These are phyloP conservation scores for Knoxia roxburghii DNA, from an alignment of 257 asterid species.

Conservation along the genomic window DNA sequence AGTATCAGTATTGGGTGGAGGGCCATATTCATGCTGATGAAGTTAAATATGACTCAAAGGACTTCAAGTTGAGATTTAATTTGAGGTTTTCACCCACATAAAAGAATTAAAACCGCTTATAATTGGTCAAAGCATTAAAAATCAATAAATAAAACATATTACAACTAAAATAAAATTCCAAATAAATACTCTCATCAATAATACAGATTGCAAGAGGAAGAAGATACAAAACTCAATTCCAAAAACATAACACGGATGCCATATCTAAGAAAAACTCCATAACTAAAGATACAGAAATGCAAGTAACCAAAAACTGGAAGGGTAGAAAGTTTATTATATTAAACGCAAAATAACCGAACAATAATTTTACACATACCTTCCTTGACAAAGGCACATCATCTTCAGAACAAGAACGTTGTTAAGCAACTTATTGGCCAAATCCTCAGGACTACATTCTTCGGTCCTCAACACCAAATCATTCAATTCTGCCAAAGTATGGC, in stretches of 20 bases:
- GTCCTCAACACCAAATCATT: constrained; percentile 47
- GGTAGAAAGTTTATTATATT: not conserved
- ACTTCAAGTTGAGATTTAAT: not conserved
- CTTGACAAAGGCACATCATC: constrained; percentile 45
- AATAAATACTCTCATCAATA: not conserved
- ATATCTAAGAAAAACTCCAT: not conserved
- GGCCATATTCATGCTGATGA: no score
- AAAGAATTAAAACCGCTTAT: not conserved
- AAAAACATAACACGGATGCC: not conserved
- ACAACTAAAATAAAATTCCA: no score
- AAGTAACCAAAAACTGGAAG: not conserved
- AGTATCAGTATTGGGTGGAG: no score
- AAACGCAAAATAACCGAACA: not conserved
- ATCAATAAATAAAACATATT: no score
- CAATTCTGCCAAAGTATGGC: constrained; percentile 80
- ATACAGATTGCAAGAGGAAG: not conserved
- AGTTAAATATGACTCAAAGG: no score
- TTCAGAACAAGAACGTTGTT: constrained; percentile 31
- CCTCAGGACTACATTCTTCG: constrained; percentile 34
- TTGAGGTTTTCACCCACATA: not conserved
- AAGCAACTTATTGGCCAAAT: constrained; percentile 30
- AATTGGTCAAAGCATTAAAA: not conserved
- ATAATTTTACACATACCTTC: constrained; percentile 44
- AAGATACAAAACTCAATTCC: not conserved
- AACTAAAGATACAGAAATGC: not conserved